These are phyloP conservation scores for Taphrina deformans DNA, from an alignment of 1,139 yeast species.

Conservation along the genomic window DNA sequence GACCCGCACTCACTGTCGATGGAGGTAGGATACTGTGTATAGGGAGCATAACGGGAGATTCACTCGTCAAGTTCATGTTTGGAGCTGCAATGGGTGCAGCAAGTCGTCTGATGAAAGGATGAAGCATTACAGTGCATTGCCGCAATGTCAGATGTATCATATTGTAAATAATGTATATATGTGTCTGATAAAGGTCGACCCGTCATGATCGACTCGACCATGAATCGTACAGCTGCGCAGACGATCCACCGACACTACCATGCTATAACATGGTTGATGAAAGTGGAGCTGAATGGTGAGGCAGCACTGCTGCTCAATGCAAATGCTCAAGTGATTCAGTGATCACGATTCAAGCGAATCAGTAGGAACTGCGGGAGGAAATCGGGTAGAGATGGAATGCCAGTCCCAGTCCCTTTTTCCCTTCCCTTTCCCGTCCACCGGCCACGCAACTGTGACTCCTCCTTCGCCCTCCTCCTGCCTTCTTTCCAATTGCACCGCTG, in stretches of 20 bases:
- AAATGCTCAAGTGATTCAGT: not conserved
- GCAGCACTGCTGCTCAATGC: too few species aligned
- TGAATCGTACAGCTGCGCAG: not conserved
- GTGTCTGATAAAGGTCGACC: too few species aligned
- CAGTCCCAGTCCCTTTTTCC: constrained; percentile 5
- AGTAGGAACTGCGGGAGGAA: not conserved
- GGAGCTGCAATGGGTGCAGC: constrained; percentile 29
- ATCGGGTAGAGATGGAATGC: constrained; percentile 8
- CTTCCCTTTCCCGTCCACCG: not conserved
- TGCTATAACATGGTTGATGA: not conserved
- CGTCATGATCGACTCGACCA: too few species aligned
- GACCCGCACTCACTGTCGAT: constrained; percentile 18
- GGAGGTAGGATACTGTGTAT: constrained; percentile 21
- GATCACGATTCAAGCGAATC: not conserved
- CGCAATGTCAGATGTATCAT: too few species aligned
- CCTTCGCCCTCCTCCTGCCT: not conserved
- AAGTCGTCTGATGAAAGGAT: not conserved
- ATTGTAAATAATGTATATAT: too few species aligned
- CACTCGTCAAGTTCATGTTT: constrained; percentile 28
- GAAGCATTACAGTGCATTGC: too few species aligned
- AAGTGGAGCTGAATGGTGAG: not conserved
- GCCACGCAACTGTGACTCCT: not conserved
- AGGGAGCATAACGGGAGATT: constrained; percentile 31
- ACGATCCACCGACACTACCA: not conserved
- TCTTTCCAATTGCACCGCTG: not conserved